Percentiles rank a stretch among this genome's conserved stretches.
Conservation (phyloP, 163 green algal genomes). For the Chloromonas sp. region DNA sequence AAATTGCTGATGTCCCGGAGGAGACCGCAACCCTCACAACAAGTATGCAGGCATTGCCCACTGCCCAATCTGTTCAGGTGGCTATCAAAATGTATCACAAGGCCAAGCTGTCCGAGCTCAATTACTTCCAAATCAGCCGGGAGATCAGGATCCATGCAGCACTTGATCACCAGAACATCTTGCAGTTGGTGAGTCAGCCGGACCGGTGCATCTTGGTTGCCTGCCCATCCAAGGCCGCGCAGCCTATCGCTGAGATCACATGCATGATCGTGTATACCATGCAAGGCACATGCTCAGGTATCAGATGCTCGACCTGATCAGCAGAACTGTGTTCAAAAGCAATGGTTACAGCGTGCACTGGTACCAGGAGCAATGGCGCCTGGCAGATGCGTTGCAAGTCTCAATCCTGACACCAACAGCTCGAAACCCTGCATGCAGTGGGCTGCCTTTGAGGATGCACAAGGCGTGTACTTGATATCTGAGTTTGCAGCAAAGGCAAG, state of each 20-base stretch:
- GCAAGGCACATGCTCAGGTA: too few species aligned
- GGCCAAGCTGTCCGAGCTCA: conserved; percentile 52
- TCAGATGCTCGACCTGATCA: not conserved
- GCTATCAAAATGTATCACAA: conserved; percentile 80
- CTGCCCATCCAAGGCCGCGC: not conserved
- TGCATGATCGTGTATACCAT: too few species aligned
- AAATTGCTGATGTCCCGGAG: not conserved
- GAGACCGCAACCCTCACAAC: not conserved
- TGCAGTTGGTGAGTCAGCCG: conserved; percentile 45
- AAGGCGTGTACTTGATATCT: conserved; percentile 66
- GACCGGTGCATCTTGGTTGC: not conserved
- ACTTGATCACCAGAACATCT: conserved; percentile 69
- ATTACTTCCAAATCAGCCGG: conserved; percentile 65
- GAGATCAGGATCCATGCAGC: conserved; percentile 72
- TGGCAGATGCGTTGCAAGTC: too few species aligned
- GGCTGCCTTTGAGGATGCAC: conserved; percentile 68
- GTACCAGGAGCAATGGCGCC: too few species aligned
- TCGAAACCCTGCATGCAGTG: conserved; percentile 29
- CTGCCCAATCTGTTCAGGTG: conserved; percentile 19
- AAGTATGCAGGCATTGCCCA: not conserved
- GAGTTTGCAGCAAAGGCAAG: conserved; percentile 40
- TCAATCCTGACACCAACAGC: too few species aligned
- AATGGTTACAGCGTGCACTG: not conserved
- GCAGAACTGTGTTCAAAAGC: not conserved
- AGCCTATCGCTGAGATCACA: too few species aligned